phyloP scores from a whole-genome alignment of 257 asterid species.

The Mitragyna speciosa region DNA sequence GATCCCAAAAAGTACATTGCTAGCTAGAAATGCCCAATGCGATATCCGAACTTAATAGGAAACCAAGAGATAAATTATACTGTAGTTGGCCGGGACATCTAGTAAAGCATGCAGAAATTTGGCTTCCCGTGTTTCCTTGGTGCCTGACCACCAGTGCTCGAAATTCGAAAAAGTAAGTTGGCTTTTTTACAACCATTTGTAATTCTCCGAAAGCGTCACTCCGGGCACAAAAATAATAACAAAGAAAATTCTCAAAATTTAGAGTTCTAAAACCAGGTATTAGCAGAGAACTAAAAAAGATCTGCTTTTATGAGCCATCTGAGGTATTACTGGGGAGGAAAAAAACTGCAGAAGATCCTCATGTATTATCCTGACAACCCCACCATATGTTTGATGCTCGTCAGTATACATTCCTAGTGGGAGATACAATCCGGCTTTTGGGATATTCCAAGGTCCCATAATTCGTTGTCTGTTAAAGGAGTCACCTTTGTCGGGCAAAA shows the following conservation, averaged over 20 bases:
- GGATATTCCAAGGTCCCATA: constrained; percentile 44
- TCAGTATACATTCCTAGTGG: constrained; percentile 8
- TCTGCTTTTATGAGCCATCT: not conserved
- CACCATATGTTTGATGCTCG: constrained; percentile 26
- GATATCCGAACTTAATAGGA: too few relatives aligned
- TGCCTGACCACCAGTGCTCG: constrained; percentile 16
- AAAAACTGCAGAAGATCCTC: constrained; percentile 12
- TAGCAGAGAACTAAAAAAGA: too few relatives aligned
- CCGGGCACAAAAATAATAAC: not conserved
- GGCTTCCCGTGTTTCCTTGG: not conserved
- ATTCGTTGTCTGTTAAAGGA: constrained; percentile 30
- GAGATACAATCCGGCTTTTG: constrained; percentile 30
- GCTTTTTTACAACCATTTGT: not conserved
- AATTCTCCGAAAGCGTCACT: not conserved
- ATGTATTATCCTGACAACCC: constrained; percentile 24
- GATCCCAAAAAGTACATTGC: too few relatives aligned
- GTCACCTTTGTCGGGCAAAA: constrained; percentile 35
- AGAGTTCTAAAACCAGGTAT: too few relatives aligned
- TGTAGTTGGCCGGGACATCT: too few relatives aligned
- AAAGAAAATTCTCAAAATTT: not conserved
- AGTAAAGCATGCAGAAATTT: not conserved
- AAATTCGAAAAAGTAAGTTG: not conserved
- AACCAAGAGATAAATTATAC: not conserved
- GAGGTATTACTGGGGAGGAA: not conserved
- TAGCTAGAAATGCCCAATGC: too few relatives aligned